These are phyloP conservation scores for Boletus sp. DNA, from an alignment of 768 basidiomycete species.

Conservation along the genomic window DNA sequence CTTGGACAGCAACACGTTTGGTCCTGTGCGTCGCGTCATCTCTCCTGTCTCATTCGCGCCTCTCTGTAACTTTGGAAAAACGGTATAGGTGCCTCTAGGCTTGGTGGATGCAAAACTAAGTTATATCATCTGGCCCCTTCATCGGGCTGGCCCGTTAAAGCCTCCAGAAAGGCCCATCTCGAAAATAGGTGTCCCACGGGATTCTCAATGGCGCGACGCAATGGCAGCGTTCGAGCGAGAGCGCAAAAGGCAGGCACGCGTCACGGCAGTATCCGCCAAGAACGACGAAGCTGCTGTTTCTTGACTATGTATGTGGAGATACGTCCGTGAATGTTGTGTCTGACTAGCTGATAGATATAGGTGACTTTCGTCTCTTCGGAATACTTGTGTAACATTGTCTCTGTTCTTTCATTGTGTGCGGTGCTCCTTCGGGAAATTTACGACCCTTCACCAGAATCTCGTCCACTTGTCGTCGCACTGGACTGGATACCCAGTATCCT, in stretches of 20 bases:
- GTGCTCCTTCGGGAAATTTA: neutral
- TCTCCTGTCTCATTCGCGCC: neutral
- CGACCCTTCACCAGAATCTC: conserved; percentile 1
- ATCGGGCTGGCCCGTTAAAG: conserved; percentile 41
- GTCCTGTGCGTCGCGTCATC: conserved; percentile 47
- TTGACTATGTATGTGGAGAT: conserved; percentile 1
- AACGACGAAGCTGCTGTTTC: neutral
- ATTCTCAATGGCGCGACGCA: conserved; percentile 23
- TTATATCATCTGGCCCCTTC: conserved; percentile 49
- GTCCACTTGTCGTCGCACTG: neutral
- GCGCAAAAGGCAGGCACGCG: conserved; percentile 22
- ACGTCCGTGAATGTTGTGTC: neutral
- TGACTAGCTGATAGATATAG: neutral
- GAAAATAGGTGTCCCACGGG: conserved; percentile 18
- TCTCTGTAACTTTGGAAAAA: neutral
- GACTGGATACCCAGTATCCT: conserved; percentile 37
- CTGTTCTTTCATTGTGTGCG: neutral
- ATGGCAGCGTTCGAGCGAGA: conserved; percentile 34
- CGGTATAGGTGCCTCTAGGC: conserved; percentile 37
- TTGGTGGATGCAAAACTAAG: conserved; percentile 51
- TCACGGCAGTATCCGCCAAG: conserved; percentile 3
- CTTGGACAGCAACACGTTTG: conserved; percentile 70
- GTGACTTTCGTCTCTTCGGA: neutral
- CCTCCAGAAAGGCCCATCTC: conserved; percentile 19
- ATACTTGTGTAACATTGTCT: neutral